Evolutionary conservation across 768 basidiomycete species (phyloP).

Genomic region (Rhizopogon sp.): DNA sequence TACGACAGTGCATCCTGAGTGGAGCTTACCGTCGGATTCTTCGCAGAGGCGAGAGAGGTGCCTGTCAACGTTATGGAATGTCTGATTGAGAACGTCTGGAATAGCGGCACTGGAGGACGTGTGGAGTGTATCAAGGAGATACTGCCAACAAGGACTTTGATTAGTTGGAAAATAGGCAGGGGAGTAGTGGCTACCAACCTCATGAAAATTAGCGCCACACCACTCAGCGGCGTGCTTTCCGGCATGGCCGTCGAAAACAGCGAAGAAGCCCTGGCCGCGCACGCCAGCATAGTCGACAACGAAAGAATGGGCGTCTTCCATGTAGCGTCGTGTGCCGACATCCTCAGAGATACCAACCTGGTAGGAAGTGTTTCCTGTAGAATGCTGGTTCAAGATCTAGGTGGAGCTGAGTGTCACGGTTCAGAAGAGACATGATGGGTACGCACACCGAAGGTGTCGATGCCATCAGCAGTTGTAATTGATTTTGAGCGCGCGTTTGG

Average conservation of each 20-base stretch:
- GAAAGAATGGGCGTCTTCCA: conserved; percentile 98
- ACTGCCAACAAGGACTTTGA: conserved; percentile 28
- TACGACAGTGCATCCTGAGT: conserved; percentile 96
- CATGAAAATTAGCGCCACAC: conserved; percentile 96
- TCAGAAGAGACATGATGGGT: not conserved
- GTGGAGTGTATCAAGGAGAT: conserved; percentile 67
- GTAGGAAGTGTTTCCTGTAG: conserved; percentile 58
- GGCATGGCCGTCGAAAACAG: conserved; percentile 97
- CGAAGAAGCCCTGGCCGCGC: conserved; percentile 96
- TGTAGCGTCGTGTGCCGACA: conserved; percentile 83
- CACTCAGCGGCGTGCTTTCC: conserved; percentile 99
- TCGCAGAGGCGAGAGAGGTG: conserved; percentile 80
- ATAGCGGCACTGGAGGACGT: conserved; percentile 53
- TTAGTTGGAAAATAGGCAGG: conserved; percentile 1
- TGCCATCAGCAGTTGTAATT: conserved; percentile 68
- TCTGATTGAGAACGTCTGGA: conserved; percentile 87
- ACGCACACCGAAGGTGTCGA: conserved; percentile 75
- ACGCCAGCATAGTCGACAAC: conserved; percentile 90
- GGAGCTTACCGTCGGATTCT: conserved; percentile 86
- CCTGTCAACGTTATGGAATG: conserved; percentile 90
- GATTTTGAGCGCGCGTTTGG: conserved; percentile 80
- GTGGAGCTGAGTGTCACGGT: not conserved
- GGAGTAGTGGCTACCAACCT: conserved; percentile 39
- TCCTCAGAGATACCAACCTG: conserved; percentile 71
- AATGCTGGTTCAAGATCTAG: conserved; percentile 52